Conservation (phyloP, 2,329 filamentous ascomycete species). For the Periconia macrospinosa region DNA sequence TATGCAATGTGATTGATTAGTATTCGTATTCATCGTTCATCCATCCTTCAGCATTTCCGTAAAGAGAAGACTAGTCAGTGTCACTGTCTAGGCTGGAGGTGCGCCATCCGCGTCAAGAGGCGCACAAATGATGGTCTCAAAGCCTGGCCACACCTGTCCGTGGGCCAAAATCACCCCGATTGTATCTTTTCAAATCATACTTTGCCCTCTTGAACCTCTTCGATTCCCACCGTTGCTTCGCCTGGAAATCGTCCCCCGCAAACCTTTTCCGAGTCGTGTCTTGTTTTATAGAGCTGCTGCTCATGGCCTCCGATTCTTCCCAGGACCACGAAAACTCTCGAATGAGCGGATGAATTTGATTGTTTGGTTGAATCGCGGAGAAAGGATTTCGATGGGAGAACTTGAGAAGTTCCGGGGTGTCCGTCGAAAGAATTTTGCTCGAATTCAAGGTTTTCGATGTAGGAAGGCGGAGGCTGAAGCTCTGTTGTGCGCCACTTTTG, state of each 20-base stretch:
- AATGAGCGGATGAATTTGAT: constrained; percentile 25
- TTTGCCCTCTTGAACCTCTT: constrained; percentile 38
- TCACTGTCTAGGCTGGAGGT: too few species aligned
- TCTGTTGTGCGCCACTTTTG: constrained; percentile 14
- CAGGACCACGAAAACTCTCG: constrained; percentile 36
- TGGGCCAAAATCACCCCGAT: constrained; percentile 41
- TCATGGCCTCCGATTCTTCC: constrained; percentile 28
- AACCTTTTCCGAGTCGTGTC: constrained; percentile 28
- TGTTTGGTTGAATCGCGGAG: constrained; percentile 27
- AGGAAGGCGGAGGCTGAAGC: constrained; percentile 26
- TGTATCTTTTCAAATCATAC: constrained; percentile 37
- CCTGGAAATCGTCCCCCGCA: constrained; percentile 28
- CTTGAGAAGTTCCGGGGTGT: constrained; percentile 26
- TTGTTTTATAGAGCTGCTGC: constrained; percentile 21
- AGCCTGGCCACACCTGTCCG: constrained; percentile 37
- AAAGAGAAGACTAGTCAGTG: too few species aligned
- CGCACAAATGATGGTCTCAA: constrained; percentile 18
- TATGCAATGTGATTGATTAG: constrained; percentile 1
- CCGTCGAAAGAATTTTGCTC: constrained; percentile 1
- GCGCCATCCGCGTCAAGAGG: too few species aligned
- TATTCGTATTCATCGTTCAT: background rate
- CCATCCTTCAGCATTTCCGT: too few species aligned
- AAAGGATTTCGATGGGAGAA: constrained; percentile 32
- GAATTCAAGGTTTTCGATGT: constrained; percentile 2
- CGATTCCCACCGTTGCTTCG: constrained; percentile 34